Evolutionary conservation across 306 rosid genomes (phyloP), one percentile per base, ranked within the genome.

Genomic region (Biancaea sappan): DNA sequence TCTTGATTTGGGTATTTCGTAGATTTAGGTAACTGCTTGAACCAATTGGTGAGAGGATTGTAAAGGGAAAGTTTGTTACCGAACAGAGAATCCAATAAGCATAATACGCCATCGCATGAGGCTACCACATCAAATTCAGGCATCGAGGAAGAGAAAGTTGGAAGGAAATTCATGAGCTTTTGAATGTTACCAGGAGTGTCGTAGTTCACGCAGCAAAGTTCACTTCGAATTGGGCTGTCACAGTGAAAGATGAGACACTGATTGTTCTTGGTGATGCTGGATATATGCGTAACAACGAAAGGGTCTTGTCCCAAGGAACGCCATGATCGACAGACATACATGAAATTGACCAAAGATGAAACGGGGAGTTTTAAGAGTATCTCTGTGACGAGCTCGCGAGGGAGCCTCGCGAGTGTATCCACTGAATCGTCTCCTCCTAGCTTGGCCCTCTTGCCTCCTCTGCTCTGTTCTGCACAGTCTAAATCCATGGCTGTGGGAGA

Each of bases 181-280:
- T 58, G 63, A 15, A 37, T 71, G 8, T 52, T 47, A 26, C 47
- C 34, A 11, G 48, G 5, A n/a, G 69, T 26, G 6, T 53, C 22
- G 12, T 60, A 69, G 47, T 79, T 76, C 1, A 74, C 63, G 40
- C 79, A 81, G 69, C 58, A 81, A 5, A 85, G 75, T 11, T 79
- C 80, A 57, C 82, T 85, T 50, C 71, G 77, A 24, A 82, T 76
- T 59, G 84, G 86, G 32, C 18, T 24, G 70, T 82, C 84, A 8
- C 80, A 79, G 78, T 85, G 86, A 38, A 85, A 69, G 70, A 82
- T 80, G 14, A 85, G 77, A 71, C 84, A 77, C 1, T 37, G 81
- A 1, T 58, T 59, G 38, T 48, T 50, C 5, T 56, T 65, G 13
- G 38, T 34, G 35, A 58, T 60, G 6, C 28, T 66, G 38, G 61